phyloP scores from a whole-genome alignment of 169 alveolate genomes.

The Plasmodium inui region DNA sequence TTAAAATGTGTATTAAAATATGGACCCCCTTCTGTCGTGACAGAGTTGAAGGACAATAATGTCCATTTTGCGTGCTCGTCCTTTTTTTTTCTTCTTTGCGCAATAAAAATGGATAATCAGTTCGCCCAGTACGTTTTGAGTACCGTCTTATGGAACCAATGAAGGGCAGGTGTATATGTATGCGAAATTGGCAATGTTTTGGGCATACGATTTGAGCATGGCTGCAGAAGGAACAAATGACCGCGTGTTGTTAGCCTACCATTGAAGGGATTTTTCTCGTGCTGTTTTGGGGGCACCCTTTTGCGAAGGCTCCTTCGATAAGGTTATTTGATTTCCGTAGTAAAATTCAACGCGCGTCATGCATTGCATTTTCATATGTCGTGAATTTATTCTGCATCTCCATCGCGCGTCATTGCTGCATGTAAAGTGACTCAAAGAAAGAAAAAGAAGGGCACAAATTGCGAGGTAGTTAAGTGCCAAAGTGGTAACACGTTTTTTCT shows the following conservation, averaged over 20 bases:
- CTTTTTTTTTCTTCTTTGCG: background rate
- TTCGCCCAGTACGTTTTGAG: background rate
- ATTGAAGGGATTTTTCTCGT: background rate
- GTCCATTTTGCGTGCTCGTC: background rate
- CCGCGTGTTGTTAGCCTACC: background rate
- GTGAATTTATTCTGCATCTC: background rate
- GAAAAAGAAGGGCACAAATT: background rate
- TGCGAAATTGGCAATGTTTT: background rate
- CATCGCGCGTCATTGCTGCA: background rate
- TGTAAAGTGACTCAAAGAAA: background rate
- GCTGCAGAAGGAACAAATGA: background rate
- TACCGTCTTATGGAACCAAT: background rate
- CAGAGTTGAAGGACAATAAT: background rate
- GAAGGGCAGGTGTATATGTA: background rate
- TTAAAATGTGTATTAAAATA: background rate
- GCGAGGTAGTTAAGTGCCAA: background rate
- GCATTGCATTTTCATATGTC: background rate
- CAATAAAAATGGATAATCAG: background rate
- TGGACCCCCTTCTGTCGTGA: background rate
- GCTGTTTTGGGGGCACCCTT: background rate
- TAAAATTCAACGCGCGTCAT: background rate
- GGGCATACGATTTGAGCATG: background rate
- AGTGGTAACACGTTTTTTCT: background rate
- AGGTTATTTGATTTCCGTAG: background rate
- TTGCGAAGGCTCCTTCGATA: background rate